A percentile compares a stretch with the other conserved stretches of the same genome.
Conservation (phyloP, 805 yeast species). For the Yarrowia osloensis region DNA sequence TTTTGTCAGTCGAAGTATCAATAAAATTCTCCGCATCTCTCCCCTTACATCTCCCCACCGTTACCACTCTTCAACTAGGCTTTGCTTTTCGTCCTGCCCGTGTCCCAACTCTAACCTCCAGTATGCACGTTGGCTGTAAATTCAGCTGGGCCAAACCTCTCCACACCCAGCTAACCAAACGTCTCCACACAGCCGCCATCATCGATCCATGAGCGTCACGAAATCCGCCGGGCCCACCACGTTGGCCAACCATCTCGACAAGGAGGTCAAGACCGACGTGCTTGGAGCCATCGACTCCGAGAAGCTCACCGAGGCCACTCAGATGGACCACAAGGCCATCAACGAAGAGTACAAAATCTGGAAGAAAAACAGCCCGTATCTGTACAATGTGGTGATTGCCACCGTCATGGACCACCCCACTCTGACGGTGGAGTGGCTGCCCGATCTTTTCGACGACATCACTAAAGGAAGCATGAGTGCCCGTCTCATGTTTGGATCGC, state of each 20-base stretch:
- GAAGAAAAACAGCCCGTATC: slow-evolving; percentile 61
- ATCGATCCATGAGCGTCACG: slow-evolving; percentile 1
- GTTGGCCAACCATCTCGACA: slow-evolving; percentile 25
- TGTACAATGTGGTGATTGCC: slow-evolving; percentile 57
- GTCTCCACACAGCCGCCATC: not conserved
- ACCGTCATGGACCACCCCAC: slow-evolving; percentile 66
- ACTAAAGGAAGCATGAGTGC: slow-evolving; percentile 39
- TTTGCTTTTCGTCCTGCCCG: too few relatives aligned
- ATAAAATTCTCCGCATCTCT: too few relatives aligned
- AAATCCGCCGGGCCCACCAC: slow-evolving; percentile 26
- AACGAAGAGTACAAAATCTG: slow-evolving; percentile 50
- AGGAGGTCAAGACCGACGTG: slow-evolving; percentile 30
- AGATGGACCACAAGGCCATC: slow-evolving; percentile 27
- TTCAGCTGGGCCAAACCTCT: not conserved
- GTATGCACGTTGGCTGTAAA: slow-evolving; percentile 15
- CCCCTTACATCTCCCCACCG: too few relatives aligned
- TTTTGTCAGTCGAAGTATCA: too few relatives aligned
- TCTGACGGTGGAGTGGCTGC: slow-evolving; percentile 61
- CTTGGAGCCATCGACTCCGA: slow-evolving; percentile 21
- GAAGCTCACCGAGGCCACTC: slow-evolving; percentile 14
- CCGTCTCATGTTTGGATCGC: slow-evolving; percentile 64
- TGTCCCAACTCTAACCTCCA: slow-evolving; percentile 1
- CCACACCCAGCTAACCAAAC: not conserved
- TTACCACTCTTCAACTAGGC: too few relatives aligned
- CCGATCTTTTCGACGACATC: slow-evolving; percentile 48